phyloP scores from a whole-genome alignment of 1,284 basidiomycete genomes.

The Leccinum solheimii region DNA sequence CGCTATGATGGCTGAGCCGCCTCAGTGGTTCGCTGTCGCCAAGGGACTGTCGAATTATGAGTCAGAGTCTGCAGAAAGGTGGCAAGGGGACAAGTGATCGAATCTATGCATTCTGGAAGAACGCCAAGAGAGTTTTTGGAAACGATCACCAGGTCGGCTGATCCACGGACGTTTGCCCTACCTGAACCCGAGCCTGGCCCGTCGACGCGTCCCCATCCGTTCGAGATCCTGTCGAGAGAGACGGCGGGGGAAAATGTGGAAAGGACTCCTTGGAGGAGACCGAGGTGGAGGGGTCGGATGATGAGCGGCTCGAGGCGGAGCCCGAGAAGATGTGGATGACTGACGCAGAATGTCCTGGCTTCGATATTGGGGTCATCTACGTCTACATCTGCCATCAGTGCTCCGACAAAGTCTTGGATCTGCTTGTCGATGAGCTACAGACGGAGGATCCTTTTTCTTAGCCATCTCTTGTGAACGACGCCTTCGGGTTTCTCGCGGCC shows the following conservation, averaged over 20 bases:
- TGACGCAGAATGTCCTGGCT: neutral
- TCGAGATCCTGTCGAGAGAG: constrained; percentile 15
- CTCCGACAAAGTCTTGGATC: neutral
- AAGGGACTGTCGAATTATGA: constrained; percentile 21
- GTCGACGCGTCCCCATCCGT: constrained; percentile 16
- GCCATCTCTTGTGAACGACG: constrained; percentile 19
- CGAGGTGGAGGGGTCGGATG: constrained; percentile 10
- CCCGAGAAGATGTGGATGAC: constrained; percentile 36
- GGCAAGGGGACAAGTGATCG: constrained; percentile 24
- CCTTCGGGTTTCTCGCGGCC: constrained; percentile 37
- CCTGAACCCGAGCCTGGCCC: constrained; percentile 3
- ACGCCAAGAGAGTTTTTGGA: constrained; percentile 41
- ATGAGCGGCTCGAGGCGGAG: constrained; percentile 17
- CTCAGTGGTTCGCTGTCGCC: constrained; percentile 42
- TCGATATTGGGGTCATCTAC: neutral
- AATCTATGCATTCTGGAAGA: constrained; percentile 50
- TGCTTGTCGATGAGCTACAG: neutral
- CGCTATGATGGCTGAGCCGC: constrained; percentile 40
- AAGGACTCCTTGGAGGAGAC: constrained; percentile 8
- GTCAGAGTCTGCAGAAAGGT: constrained; percentile 21
- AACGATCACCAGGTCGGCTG: neutral
- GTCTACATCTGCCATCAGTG: neutral
- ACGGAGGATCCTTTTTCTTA: neutral
- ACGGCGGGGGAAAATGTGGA: constrained; percentile 8
- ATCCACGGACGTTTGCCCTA: neutral